Evolutionary conservation across 2,329 filamentous ascomycete genomes (phyloP).

Genomic region (Botryotinia convoluta): DNA sequence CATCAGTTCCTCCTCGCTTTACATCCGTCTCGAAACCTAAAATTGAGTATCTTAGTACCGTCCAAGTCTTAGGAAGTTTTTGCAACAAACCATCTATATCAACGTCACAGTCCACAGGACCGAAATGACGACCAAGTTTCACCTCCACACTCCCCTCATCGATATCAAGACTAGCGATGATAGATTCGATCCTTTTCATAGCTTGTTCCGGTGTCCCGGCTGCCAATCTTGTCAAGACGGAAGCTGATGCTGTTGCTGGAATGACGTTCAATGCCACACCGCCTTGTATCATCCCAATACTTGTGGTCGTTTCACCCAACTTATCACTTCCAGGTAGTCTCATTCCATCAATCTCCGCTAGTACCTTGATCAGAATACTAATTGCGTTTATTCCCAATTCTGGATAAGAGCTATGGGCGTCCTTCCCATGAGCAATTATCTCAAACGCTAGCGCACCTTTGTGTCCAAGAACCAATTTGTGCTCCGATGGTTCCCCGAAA

Average conservation of each 20-base stretch:
- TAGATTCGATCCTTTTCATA: background rate
- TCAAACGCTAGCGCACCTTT: conserved; percentile 75
- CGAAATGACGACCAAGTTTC: conserved; percentile 65
- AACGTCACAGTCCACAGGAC: conserved; percentile 74
- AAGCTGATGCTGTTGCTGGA: conserved; percentile 48
- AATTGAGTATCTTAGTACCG: background rate
- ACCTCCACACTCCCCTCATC: conserved; percentile 50
- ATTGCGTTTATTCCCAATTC: conserved; percentile 84
- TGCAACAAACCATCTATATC: conserved; percentile 48
- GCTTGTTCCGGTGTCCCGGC: background rate
- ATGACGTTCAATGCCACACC: conserved; percentile 87
- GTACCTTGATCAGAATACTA: conserved; percentile 69
- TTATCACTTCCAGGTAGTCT: conserved; percentile 70
- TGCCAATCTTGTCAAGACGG: conserved; percentile 2
- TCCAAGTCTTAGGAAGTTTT: background rate
- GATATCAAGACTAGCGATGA: background rate
- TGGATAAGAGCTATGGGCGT: conserved; percentile 85
- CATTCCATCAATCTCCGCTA: conserved; percentile 62
- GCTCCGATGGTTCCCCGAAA: conserved; percentile 89
- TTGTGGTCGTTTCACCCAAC: conserved; percentile 83
- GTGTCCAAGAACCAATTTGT: conserved; percentile 83
- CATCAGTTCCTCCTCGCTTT: conserved; percentile 89
- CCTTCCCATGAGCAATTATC: conserved; percentile 66
- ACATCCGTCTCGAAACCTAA: conserved; percentile 70
- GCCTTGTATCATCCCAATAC: conserved; percentile 72